Conservation (phyloP, 2,329 filamentous ascomycete species). For the Fusarium armeniacum region DNA sequence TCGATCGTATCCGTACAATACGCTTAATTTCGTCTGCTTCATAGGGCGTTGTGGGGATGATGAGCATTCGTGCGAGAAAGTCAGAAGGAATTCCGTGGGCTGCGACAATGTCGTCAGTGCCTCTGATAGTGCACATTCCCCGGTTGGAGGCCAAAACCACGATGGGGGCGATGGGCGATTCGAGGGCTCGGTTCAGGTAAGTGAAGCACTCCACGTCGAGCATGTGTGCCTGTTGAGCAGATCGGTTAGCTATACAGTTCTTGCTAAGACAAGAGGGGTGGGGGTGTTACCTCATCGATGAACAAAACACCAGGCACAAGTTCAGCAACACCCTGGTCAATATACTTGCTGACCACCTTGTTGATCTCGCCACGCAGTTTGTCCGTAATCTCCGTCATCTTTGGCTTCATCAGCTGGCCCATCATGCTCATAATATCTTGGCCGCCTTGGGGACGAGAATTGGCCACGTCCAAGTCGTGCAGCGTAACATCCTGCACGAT, state of each 20-base stretch:
- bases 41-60: slow-evolving; percentile 95
- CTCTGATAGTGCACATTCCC: slow-evolving; percentile 92
- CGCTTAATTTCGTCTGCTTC: slow-evolving; percentile 89
- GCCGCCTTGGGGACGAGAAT: slow-evolving; percentile 93
- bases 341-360: slow-evolving; percentile 99
- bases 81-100: slow-evolving; percentile 96
- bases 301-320: slow-evolving; percentile 98
- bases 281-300: slow-evolving; percentile 86
- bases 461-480: slow-evolving; percentile 96
- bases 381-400: slow-evolving; percentile 99
- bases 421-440: slow-evolving; percentile 99
- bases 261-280: slow-evolving; percentile 29
- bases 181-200: slow-evolving; percentile 97
- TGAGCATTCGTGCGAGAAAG: slow-evolving; percentile 92
- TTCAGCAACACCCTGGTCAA: slow-evolving; percentile 97
- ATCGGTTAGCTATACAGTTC: slow-evolving; percentile 43
- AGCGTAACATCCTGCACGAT: slow-evolving; percentile 98
- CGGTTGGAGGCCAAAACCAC: slow-evolving; percentile 98
- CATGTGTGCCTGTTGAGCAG: slow-evolving; percentile 86
- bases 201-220: slow-evolving; percentile 99
- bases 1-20: slow-evolving; percentile 87
- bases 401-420: slow-evolving; percentile 99
- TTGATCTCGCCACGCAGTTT: slow-evolving; percentile 97
- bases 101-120: slow-evolving; percentile 83
- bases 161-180: slow-evolving; percentile 94